These are phyloP conservation scores for Conoideocrella luteorostrata DNA, from an alignment of 2,329 filamentous ascomycete species.

Conservation along the genomic window DNA sequence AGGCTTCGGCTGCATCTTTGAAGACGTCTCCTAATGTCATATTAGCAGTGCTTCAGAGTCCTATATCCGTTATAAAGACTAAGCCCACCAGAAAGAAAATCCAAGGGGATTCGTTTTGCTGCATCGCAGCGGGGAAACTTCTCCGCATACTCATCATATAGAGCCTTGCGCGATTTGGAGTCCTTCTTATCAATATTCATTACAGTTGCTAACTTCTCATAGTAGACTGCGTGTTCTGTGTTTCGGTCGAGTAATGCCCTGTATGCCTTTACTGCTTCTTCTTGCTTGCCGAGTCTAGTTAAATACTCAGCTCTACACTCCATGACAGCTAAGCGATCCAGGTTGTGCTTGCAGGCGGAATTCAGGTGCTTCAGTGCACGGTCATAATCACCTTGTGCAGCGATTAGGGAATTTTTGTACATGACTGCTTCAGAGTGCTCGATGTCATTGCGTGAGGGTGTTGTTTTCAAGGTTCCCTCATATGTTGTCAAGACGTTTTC, in stretches of 20 bases:
- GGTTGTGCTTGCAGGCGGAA: conserved; percentile 64
- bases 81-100: conserved; percentile 68
- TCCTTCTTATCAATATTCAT: conserved; percentile 57
- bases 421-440: conserved; percentile 91
- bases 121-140: conserved; percentile 82
- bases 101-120: conserved; percentile 76
- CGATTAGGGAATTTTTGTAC: conserved; percentile 94
- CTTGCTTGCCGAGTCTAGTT: conserved; percentile 65
- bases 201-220: conserved; percentile 65
- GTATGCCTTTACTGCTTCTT: conserved; percentile 79
- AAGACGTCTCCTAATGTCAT: conserved; percentile 65
- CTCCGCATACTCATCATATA: conserved; percentile 71
- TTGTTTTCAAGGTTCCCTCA: conserved; percentile 83
- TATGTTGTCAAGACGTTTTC: conserved; percentile 89
- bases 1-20: conserved; percentile 66
- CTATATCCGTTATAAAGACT: background rate
- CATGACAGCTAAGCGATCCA: conserved; percentile 79
- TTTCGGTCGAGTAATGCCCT: conserved; percentile 78
- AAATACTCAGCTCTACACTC: conserved; percentile 84
- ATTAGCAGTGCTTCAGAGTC: conserved; percentile 13
- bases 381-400: conserved; percentile 76
- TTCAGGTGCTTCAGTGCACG: conserved; percentile 84
- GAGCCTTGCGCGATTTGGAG: conserved; percentile 55
- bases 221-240: conserved; percentile 80
- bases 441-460: conserved; percentile 70